Conservation (phyloP, 352 stramenopile species). For the Globisporangium okanoganense region DNA sequence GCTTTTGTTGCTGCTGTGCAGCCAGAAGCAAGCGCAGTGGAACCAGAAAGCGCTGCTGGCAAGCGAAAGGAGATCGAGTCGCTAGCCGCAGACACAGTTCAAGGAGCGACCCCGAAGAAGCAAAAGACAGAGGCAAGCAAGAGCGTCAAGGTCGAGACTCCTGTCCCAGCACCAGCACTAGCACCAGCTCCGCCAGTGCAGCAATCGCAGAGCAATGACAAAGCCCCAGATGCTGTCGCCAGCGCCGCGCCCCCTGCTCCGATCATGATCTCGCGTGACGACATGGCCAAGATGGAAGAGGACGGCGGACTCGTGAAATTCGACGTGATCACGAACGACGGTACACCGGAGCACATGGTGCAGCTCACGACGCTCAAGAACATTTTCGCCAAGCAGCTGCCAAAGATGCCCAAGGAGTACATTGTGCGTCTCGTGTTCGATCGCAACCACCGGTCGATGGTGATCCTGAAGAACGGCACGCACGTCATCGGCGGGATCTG, state of each 20-base stretch:
- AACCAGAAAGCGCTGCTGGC: not conserved
- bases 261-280: slow-evolving; percentile 75
- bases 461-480: slow-evolving; percentile 90
- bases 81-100: not conserved
- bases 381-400: slow-evolving; percentile 97
- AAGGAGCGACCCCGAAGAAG: slow-evolving; percentile 1
- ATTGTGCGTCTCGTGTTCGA: slow-evolving; percentile 99
- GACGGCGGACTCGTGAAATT: slow-evolving; percentile 78
- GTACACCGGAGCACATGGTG: slow-evolving; percentile 80
- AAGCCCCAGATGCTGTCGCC: not conserved
- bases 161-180: not conserved
- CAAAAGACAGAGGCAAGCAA: slow-evolving; percentile 9
- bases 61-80: slow-evolving; percentile 10
- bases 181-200: not conserved
- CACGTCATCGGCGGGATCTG: slow-evolving; percentile 98
- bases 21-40: not conserved
- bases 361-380: slow-evolving; percentile 97
- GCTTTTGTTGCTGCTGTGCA: too few species aligned
- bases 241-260: slow-evolving; percentile 20
- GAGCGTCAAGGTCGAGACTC: slow-evolving; percentile 6
- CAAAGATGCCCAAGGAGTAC: slow-evolving; percentile 99
- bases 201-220: not conserved
- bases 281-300: slow-evolving; percentile 88
- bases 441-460: slow-evolving; percentile 90
- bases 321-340: slow-evolving; percentile 91